Conservation (phyloP, 768 basidiomycete genomes). For the Infundibulicybe gibba region DNA sequence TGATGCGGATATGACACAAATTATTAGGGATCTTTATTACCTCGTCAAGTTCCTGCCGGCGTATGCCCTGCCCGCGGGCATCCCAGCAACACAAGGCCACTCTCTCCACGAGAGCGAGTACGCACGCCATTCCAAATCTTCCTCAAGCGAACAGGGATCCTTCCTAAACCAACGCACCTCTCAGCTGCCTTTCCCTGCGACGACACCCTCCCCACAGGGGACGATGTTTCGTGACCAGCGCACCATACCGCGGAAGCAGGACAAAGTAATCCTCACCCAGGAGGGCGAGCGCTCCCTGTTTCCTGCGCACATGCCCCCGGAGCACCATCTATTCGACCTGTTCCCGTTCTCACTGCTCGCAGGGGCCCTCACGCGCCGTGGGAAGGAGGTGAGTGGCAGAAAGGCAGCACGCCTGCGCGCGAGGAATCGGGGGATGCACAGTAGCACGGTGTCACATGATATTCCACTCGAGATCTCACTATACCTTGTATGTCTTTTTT, state of each 20-base stretch:
- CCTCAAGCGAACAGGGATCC: slow-evolving; percentile 8
- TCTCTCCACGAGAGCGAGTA: slow-evolving; percentile 1
- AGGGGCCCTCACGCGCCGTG: slow-evolving; percentile 37
- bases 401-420: slow-evolving; percentile 55
- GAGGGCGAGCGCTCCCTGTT: slow-evolving; percentile 43
- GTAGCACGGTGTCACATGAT: slow-evolving; percentile 49
- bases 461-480: slow-evolving; percentile 65
- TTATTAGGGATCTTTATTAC: slow-evolving; percentile 55
- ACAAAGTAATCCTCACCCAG: slow-evolving; percentile 30
- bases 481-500: slow-evolving; percentile 46
- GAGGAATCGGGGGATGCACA: slow-evolving; percentile 38
- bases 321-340: slow-evolving; percentile 56
- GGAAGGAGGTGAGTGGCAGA: slow-evolving; percentile 55
- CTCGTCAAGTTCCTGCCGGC: slow-evolving; percentile 72
- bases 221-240: slow-evolving; percentile 3
- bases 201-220: slow-evolving; percentile 16
- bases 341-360: slow-evolving; percentile 69
- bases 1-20: not conserved
- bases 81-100: slow-evolving; percentile 34
- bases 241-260: not conserved
- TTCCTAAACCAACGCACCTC: slow-evolving; percentile 18
- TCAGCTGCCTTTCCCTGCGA: slow-evolving; percentile 19
- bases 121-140: not conserved
- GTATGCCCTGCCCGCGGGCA: slow-evolving; percentile 51
- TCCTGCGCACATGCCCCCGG: slow-evolving; percentile 56